A percentile compares a stretch with the other conserved stretches of the same genome.
Conservation (phyloP, 129 eudicot species). For the Glebionis coronaria region DNA sequence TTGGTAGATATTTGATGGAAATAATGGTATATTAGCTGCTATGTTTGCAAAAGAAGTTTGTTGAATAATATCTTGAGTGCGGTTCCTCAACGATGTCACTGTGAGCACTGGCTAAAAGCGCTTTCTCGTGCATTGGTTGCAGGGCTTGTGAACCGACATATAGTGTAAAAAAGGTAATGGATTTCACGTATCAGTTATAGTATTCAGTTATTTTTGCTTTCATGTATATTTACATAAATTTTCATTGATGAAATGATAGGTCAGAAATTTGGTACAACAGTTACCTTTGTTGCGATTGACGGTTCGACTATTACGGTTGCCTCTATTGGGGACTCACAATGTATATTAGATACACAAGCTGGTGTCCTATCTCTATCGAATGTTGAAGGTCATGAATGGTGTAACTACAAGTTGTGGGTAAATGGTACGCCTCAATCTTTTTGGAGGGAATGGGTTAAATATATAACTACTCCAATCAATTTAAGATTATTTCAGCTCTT, state of each 20-base stretch:
- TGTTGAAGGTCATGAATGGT: too few species aligned
- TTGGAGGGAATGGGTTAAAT: too few species aligned
- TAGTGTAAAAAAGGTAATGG: constrained; percentile 82
- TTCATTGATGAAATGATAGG: constrained; percentile 40
- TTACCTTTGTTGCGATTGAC: constrained; percentile 85
- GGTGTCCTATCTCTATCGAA: constrained; percentile 84
- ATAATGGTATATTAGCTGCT: constrained; percentile 95
- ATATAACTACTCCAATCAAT: too few species aligned
- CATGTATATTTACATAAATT: neutral
- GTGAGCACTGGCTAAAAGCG: constrained; percentile 97
- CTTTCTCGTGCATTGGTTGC: constrained; percentile 92
- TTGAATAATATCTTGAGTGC: constrained; percentile 83
- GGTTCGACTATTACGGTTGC: constrained; percentile 99
- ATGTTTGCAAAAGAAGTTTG: constrained; percentile 79
- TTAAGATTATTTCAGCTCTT: too few species aligned
- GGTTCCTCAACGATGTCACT: constrained; percentile 64
- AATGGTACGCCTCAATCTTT: too few species aligned
- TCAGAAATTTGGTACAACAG: constrained; percentile 92
- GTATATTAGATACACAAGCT: constrained; percentile 89
- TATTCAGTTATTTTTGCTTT: neutral
- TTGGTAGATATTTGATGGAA: constrained; percentile 86
- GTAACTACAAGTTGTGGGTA: too few species aligned
- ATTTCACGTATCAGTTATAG: neutral
- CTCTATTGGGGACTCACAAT: constrained; percentile 91
- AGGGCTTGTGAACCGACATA: constrained; percentile 92